Percentiles rank a stretch among this genome's conserved stretches.
These are phyloP conservation scores for Penicillium robsamsonii DNA, from an alignment of 495 filamentous ascomycete genomes.

Conservation along the genomic window DNA sequence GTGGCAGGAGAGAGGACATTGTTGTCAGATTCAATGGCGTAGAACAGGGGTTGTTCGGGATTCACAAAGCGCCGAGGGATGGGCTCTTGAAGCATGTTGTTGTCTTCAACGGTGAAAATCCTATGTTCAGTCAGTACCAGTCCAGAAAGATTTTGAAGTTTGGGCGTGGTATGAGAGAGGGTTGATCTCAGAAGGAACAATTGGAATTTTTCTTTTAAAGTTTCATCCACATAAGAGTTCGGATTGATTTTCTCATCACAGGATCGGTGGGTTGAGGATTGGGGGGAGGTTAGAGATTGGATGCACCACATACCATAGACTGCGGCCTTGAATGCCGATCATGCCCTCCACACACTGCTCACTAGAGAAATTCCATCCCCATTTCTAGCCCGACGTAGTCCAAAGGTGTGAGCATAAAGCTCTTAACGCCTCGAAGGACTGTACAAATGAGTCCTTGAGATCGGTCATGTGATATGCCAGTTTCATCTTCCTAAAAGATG, in stretches of 20 bases:
- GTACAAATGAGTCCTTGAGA: neutral
- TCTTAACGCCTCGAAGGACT: slow-evolving; percentile 37
- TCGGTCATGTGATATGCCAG: neutral
- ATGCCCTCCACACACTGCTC: slow-evolving; percentile 91
- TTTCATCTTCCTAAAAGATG: neutral
- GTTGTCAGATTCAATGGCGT: slow-evolving; percentile 90
- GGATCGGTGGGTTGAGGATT: slow-evolving; percentile 21
- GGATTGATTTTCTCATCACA: slow-evolving; percentile 67
- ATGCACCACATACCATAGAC: slow-evolving; percentile 67
- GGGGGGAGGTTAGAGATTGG: slow-evolving; percentile 11
- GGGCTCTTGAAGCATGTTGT: slow-evolving; percentile 83
- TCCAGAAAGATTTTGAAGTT: neutral
- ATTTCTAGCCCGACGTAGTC: slow-evolving; percentile 83
- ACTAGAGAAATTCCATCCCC: slow-evolving; percentile 93
- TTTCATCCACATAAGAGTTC: slow-evolving; percentile 54
- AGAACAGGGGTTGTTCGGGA: slow-evolving; percentile 84
- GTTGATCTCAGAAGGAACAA: slow-evolving; percentile 69
- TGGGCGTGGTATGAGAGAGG: slow-evolving; percentile 2
- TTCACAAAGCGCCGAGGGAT: slow-evolving; percentile 82
- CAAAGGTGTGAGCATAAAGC: slow-evolving; percentile 87
- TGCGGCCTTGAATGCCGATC: slow-evolving; percentile 91
- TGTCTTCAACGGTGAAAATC: slow-evolving; percentile 85
- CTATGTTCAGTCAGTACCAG: slow-evolving; percentile 48
- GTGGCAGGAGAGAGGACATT: slow-evolving; percentile 79
- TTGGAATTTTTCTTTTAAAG: slow-evolving; percentile 56